Conservation (phyloP, 805 yeast genomes). For the Sugiyamaella boreocaroliniensis region DNA sequence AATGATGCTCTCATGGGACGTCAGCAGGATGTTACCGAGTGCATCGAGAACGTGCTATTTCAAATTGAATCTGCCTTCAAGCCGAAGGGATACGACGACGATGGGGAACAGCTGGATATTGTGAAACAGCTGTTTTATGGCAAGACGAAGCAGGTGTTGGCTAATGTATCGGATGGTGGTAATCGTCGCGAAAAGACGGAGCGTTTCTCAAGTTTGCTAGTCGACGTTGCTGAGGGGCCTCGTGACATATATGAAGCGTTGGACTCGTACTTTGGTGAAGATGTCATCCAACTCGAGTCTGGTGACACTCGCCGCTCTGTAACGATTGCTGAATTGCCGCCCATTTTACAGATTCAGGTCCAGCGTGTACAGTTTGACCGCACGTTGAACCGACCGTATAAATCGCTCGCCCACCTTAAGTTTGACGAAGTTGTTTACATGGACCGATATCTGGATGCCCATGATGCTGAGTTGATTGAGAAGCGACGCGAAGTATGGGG, state of each 20-base stretch:
- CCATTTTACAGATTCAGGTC: slow-evolving; percentile 81
- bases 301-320: slow-evolving; percentile 70
- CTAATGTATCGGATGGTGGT: slow-evolving; percentile 28
- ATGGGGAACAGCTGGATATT: slow-evolving; percentile 78
- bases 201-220: slow-evolving; percentile 71
- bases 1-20: slow-evolving; percentile 56
- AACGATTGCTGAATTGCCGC: slow-evolving; percentile 66
- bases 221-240: slow-evolving; percentile 84
- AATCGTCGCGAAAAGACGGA: slow-evolving; percentile 53
- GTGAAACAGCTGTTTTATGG: slow-evolving; percentile 81
- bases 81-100: slow-evolving; percentile 54
- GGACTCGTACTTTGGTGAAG: slow-evolving; percentile 74
- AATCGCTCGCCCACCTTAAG: slow-evolving; percentile 74
- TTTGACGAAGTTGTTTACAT: slow-evolving; percentile 71
- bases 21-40: slow-evolving; percentile 97
- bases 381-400: slow-evolving; percentile 63
- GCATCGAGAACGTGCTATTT: slow-evolving; percentile 86
- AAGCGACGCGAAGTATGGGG: slow-evolving; percentile 49
- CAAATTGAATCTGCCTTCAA: slow-evolving; percentile 84
- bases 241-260: slow-evolving; percentile 84
- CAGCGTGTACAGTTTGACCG: slow-evolving; percentile 91
- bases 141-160: slow-evolving; percentile 68
- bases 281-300: slow-evolving; percentile 55
- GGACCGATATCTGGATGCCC: slow-evolving; percentile 77
- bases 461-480: slow-evolving; percentile 41